These are phyloP conservation scores for Pichia deserticola DNA, from an alignment of 805 yeast species.

Conservation along the genomic window DNA sequence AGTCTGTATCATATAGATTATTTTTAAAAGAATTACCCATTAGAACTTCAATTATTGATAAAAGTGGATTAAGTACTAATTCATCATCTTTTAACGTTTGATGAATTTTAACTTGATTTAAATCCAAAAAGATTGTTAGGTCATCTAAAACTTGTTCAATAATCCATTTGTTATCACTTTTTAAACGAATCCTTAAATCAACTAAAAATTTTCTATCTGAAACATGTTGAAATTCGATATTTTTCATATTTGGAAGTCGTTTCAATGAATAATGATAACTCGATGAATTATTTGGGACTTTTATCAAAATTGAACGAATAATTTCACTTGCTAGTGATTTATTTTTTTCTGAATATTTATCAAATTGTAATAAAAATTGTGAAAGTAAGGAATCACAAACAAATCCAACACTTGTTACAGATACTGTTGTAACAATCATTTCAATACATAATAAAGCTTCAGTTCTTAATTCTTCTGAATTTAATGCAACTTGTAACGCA, in stretches of 20 bases:
- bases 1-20: constrained; percentile 21
- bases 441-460: constrained; percentile 66
- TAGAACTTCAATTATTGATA: constrained; percentile 20
- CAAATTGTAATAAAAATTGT: constrained; percentile 63
- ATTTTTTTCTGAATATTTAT: constrained; percentile 39
- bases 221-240: constrained; percentile 2
- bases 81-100: constrained; percentile 31
- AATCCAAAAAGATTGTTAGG: constrained; percentile 43
- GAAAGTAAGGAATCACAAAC: constrained; percentile 71
- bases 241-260: constrained; percentile 4
- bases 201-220: constrained; percentile 13
- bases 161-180: constrained; percentile 60
- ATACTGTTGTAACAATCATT: constrained; percentile 49
- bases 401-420: constrained; percentile 49
- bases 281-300: constrained; percentile 4
- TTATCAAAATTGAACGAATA: constrained; percentile 1
- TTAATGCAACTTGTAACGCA: constrained; percentile 74
- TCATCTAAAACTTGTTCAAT: constrained; percentile 67
- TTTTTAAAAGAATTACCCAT: constrained; percentile 49
- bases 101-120: constrained; percentile 45
- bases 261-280: constrained; percentile 8
- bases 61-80: constrained; percentile 31
- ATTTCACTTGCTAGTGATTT: constrained; percentile 36
- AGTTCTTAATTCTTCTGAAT: constrained; percentile 49
- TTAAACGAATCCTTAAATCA: constrained; percentile 49